Percentiles rank a stretch among this genome's conserved stretches.
phyloP scores from a whole-genome alignment of 2,329 filamentous ascomycete genomes.

The Ascochyta lentis region DNA sequence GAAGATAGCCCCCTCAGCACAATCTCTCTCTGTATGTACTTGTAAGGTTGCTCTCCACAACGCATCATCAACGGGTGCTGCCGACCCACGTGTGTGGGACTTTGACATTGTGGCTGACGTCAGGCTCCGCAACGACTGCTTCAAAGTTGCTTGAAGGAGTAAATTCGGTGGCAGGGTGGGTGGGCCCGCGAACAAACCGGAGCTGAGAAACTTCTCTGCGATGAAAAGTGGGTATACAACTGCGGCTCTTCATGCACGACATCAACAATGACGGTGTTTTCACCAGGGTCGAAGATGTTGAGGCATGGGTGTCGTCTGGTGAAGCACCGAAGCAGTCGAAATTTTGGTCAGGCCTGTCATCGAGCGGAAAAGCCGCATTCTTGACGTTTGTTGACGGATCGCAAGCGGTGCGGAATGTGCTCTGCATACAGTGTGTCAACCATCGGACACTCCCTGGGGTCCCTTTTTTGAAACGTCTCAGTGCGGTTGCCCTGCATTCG shows the following conservation, averaged over 20 bases:
- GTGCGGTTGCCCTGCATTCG: slow-evolving; percentile 12
- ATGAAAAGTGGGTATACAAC: slow-evolving; percentile 12
- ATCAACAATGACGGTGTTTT: slow-evolving; percentile 12
- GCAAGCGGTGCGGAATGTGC: slow-evolving; percentile 1
- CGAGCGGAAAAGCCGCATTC: background rate
- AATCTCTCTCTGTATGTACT: slow-evolving; percentile 3
- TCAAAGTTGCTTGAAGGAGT: slow-evolving; percentile 7
- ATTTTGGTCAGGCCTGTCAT: slow-evolving; percentile 8
- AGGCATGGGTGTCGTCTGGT: background rate
- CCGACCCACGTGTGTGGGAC: slow-evolving; percentile 17
- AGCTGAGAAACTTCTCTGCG: slow-evolving; percentile 18
- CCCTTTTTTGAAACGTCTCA: slow-evolving; percentile 5
- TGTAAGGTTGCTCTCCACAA: slow-evolving; percentile 2
- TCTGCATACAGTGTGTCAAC: slow-evolving; percentile 1
- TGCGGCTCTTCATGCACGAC: slow-evolving; percentile 15
- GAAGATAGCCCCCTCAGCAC: slow-evolving; percentile 13
- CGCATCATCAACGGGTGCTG: slow-evolving; percentile 12
- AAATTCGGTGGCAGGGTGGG: slow-evolving; percentile 2
- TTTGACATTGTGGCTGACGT: slow-evolving; percentile 7
- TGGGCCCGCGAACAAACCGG: slow-evolving; percentile 21
- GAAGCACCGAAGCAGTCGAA: slow-evolving; percentile 10
- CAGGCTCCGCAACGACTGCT: slow-evolving; percentile 7
- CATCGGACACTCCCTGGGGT: slow-evolving; percentile 1
- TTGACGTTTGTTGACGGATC: background rate
- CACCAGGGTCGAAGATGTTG: background rate